Conservation (phyloP, 2,329 filamentous ascomycete species). For the Colletotrichum coccodes region DNA sequence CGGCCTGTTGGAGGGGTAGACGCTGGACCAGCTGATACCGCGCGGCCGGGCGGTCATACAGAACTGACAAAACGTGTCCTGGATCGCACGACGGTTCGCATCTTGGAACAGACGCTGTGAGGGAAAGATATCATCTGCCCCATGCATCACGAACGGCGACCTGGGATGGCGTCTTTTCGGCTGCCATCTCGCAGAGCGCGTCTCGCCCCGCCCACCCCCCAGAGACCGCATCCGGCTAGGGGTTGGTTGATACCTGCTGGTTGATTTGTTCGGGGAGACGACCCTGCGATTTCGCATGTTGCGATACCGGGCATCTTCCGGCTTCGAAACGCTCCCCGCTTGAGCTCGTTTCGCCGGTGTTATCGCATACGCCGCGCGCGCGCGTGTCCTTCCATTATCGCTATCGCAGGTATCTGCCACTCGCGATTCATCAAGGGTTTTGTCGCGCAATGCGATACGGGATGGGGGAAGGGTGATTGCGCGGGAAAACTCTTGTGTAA, state of each 20-base stretch:
- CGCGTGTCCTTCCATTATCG: background rate
- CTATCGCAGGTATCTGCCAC: background rate
- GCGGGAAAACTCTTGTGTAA: background rate
- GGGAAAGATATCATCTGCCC: background rate
- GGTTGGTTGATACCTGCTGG: no score
- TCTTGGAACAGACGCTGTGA: background rate
- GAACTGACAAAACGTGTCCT: background rate
- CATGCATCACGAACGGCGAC: background rate
- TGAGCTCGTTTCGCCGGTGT: background rate
- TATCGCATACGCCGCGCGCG: background rate
- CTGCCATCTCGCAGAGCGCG: no score
- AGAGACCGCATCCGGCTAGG: background rate
- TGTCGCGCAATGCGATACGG: background rate
- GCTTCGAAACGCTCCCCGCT: background rate
- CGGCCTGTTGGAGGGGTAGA: background rate
- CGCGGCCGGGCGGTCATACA: background rate
- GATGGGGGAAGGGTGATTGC: background rate
- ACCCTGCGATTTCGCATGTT: background rate
- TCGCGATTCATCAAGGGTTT: background rate
- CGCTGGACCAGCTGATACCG: conserved; percentile 4
- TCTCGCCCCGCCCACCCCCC: no score
- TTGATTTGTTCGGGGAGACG: background rate
- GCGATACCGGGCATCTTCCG: background rate
- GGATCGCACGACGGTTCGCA: background rate
- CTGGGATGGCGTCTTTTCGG: background rate